Percentiles rank a stretch among this genome's conserved stretches.
These are phyloP conservation scores for Phytophthora fragariae DNA, from an alignment of 352 stramenopile species.

Conservation along the genomic window DNA sequence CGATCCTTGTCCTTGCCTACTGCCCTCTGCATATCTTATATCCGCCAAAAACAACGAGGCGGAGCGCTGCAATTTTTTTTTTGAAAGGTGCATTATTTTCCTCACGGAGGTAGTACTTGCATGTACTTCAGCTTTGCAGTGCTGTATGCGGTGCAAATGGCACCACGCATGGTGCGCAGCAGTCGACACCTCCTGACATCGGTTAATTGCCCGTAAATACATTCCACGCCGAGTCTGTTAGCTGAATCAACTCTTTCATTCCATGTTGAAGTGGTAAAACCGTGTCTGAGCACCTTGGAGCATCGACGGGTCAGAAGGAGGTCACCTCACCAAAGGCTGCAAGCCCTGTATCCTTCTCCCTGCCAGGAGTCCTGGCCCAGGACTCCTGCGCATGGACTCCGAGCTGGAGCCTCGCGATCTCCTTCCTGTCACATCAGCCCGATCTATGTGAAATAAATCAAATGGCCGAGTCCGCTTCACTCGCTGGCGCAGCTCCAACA, in stretches of 20 bases:
- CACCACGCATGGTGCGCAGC: neutral
- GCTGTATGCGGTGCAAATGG: neutral
- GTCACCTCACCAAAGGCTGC: neutral
- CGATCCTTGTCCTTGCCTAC: too few relatives aligned
- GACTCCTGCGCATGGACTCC: neutral
- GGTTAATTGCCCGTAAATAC: neutral
- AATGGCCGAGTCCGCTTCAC: conserved; percentile 4
- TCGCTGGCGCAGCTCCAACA: neutral
- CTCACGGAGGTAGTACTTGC: too few relatives aligned
- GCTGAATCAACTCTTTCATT: neutral
- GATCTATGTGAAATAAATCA: conserved; percentile 33
- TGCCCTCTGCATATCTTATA: too few relatives aligned
- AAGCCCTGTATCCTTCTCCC: too few relatives aligned
- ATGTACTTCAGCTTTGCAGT: neutral
- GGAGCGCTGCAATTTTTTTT: too few relatives aligned
- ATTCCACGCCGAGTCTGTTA: neutral
- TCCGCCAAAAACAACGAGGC: too few relatives aligned
- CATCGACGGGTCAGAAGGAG: neutral
- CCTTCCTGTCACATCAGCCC: conserved; percentile 7
- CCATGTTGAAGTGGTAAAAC: neutral
- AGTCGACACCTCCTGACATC: neutral
- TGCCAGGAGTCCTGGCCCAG: too few relatives aligned
- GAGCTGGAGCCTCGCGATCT: neutral
- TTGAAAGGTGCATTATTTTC: too few relatives aligned
- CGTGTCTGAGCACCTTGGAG: neutral